Conservation (phyloP, 768 basidiomycete genomes). For the Vararia minispora region DNA sequence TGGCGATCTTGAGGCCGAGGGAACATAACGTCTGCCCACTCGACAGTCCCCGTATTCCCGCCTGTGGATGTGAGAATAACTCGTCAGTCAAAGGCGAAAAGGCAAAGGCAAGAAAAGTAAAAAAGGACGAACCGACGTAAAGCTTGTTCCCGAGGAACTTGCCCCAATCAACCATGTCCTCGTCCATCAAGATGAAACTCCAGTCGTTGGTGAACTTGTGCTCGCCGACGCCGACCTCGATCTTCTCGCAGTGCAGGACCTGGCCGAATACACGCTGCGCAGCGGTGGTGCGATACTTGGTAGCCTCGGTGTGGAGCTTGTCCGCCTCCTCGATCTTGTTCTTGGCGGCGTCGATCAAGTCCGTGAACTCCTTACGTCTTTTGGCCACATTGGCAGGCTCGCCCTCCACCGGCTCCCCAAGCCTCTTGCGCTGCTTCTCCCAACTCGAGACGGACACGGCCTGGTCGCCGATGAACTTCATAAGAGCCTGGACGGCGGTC, state of each 20-base stretch:
- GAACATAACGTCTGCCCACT: too few relatives aligned
- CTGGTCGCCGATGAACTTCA: background rate
- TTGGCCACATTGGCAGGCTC: background rate
- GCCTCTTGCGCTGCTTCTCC: background rate
- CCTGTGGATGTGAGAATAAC: too few relatives aligned
- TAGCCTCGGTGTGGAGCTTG: background rate
- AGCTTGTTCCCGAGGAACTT: conserved; percentile 1
- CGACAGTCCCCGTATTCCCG: too few relatives aligned
- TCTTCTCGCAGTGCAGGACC: background rate
- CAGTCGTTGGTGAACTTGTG: background rate
- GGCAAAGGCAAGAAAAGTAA: too few relatives aligned
- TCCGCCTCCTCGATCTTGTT: background rate
- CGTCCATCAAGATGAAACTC: background rate
- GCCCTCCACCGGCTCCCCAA: background rate
- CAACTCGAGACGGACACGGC: background rate
- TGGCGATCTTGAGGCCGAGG: conserved; percentile 6
- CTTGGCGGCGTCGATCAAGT: too few relatives aligned
- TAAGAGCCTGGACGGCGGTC: background rate
- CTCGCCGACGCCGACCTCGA: background rate
- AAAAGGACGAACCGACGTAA: background rate
- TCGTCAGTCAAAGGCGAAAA: too few relatives aligned
- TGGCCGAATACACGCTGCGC: background rate
- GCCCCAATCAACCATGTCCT: background rate
- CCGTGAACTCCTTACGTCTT: background rate
- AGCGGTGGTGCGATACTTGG: background rate